A percentile compares a stretch with the other conserved stretches of the same genome.
phyloP scores from a whole-genome alignment of 352 stramenopile species.

The Globisporangium iwayamae region DNA sequence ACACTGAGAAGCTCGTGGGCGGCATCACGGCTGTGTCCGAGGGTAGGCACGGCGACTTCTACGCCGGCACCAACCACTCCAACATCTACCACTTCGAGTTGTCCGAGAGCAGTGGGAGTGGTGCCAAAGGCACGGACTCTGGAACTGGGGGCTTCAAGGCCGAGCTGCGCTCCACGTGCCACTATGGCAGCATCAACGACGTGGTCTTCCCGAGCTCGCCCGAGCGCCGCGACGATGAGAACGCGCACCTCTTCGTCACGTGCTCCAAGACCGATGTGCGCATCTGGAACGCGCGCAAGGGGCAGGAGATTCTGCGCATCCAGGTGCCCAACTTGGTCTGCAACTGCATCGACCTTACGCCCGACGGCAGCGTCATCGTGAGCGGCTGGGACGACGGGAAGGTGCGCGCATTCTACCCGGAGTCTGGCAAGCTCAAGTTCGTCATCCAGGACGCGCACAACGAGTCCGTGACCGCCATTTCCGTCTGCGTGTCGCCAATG shows the following conservation, averaged over 20 bases:
- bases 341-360: slow-evolving; percentile 90
- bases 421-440: slow-evolving; percentile 96
- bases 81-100: slow-evolving; percentile 93
- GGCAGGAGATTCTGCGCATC: slow-evolving; percentile 95
- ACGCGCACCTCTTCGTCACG: slow-evolving; percentile 94
- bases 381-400: slow-evolving; percentile 97
- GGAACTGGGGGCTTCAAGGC: slow-evolving; percentile 25
- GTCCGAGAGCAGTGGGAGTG: too few relatives aligned
- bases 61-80: slow-evolving; percentile 90
- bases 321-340: slow-evolving; percentile 97
- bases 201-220: slow-evolving; percentile 87
- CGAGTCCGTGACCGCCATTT: slow-evolving; percentile 93
- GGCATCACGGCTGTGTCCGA: slow-evolving; percentile 90
- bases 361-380: slow-evolving; percentile 88
- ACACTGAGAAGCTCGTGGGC: slow-evolving; percentile 85
- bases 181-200: slow-evolving; percentile 92
- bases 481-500: slow-evolving; percentile 74
- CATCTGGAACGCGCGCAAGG: slow-evolving; percentile 92
- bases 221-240: slow-evolving; percentile 57
- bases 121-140: neutral
- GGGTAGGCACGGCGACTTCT: slow-evolving; percentile 83
- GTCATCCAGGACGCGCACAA: slow-evolving; percentile 96
- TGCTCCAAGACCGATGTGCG: slow-evolving; percentile 94
- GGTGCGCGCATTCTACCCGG: slow-evolving; percentile 95
- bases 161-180: slow-evolving; percentile 87